Evolutionary conservation across 2,329 filamentous ascomycete species (phyloP).

Genomic region (Ophiostoma tasmaniense): DNA sequence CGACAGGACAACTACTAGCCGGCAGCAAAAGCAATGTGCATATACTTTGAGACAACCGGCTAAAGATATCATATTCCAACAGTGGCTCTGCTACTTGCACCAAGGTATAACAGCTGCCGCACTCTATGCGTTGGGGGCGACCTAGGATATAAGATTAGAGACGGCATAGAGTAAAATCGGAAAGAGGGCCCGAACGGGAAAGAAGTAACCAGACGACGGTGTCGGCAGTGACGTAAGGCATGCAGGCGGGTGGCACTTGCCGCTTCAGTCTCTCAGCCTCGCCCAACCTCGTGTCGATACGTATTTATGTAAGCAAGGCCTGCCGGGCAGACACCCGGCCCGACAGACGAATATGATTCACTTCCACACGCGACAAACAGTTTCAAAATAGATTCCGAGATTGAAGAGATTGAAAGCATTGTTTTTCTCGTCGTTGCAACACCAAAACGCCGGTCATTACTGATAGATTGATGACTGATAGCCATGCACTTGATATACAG

Average conservation of each 20-base stretch:
- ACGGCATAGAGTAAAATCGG: not conserved
- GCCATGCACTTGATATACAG: not conserved
- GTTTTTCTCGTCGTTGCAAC: conserved; percentile 1
- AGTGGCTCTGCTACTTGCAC: not conserved
- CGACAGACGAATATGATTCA: not conserved
- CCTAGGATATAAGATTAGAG: not conserved
- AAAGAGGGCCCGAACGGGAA: not conserved
- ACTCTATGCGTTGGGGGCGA: not conserved
- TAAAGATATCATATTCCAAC: not conserved
- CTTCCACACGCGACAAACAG: not conserved
- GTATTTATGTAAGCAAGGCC: not conserved
- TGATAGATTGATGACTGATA: not conserved
- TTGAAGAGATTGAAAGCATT: conserved; percentile 1
- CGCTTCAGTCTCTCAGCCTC: not conserved
- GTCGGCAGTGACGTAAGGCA: not conserved
- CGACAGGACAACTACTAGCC: not conserved
- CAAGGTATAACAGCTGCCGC: not conserved
- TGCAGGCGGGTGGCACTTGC: not conserved
- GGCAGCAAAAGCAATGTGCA: not conserved
- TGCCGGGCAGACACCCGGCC: no score
- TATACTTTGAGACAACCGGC: not conserved
- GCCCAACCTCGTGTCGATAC: not conserved
- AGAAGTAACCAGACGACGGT: not conserved
- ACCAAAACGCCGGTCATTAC: conserved; percentile 6
- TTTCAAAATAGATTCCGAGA: conserved; percentile 3